phyloP scores from a whole-genome alignment of 108 stramenopile genomes.

The Cyclotella baltica region DNA sequence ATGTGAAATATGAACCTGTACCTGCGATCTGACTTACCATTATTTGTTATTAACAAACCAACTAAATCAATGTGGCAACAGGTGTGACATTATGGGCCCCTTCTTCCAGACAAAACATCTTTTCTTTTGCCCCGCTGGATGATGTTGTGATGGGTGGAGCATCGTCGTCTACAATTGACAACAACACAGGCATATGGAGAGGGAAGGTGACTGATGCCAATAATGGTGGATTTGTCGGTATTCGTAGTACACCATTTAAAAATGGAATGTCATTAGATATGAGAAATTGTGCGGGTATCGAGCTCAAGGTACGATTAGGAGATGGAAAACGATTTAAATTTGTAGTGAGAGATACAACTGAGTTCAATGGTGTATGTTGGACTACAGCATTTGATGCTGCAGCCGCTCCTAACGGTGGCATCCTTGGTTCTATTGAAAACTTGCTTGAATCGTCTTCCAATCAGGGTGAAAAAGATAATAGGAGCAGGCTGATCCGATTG shows the following conservation, averaged over 20 bases:
- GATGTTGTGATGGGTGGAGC: slow-evolving; percentile 91
- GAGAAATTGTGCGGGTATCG: slow-evolving; percentile 69
- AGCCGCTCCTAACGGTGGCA: background rate
- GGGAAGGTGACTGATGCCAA: slow-evolving; percentile 84
- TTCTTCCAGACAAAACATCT: slow-evolving; percentile 43
- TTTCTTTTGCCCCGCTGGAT: slow-evolving; percentile 74
- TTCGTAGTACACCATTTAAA: slow-evolving; percentile 72
- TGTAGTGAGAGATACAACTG: slow-evolving; percentile 74
- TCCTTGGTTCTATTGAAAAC: background rate
- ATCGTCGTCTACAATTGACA: slow-evolving; percentile 69
- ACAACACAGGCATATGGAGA: slow-evolving; percentile 72
- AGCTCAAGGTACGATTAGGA: slow-evolving; percentile 45
- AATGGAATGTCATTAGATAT: slow-evolving; percentile 58
- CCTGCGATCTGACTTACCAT: background rate
- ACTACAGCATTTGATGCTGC: slow-evolving; percentile 63
- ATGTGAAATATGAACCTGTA: background rate
- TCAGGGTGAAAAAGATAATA: slow-evolving; percentile 3
- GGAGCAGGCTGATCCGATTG: slow-evolving; percentile 36
- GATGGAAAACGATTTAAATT: slow-evolving; percentile 69
- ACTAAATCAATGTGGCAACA: slow-evolving; percentile 18
- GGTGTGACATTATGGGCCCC: slow-evolving; percentile 69
- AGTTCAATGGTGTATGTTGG: slow-evolving; percentile 89
- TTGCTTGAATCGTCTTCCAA: background rate
- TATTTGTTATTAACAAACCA: background rate
- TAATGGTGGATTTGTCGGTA: slow-evolving; percentile 87